These are phyloP conservation scores for Talaromyces marneffei DNA, from an alignment of 2,329 filamentous ascomycete genomes.

Conservation along the genomic window DNA sequence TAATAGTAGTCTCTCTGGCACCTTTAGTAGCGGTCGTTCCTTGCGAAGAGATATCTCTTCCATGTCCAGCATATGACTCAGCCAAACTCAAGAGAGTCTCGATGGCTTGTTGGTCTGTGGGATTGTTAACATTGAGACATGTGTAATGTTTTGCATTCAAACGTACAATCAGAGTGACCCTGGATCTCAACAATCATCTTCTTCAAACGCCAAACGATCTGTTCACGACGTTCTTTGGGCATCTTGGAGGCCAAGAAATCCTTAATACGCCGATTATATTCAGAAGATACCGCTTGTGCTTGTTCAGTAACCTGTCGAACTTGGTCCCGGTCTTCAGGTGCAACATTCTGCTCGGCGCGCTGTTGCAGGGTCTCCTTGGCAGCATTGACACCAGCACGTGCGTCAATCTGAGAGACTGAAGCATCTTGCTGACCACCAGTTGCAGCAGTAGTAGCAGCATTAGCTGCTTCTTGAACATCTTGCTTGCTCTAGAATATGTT, in stretches of 20 bases:
- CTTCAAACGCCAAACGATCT: conserved; percentile 86
- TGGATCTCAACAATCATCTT: conserved; percentile 98
- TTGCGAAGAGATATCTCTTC: conserved; percentile 59
- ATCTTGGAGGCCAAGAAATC: conserved; percentile 82
- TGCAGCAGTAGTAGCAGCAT: conserved; percentile 49
- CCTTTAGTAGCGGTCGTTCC: conserved; percentile 65
- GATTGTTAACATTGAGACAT: not conserved
- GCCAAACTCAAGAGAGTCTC: conserved; percentile 77
- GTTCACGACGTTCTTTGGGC: conserved; percentile 85
- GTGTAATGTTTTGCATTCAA: no score
- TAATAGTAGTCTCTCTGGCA: conserved; percentile 57
- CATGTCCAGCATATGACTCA: conserved; percentile 76
- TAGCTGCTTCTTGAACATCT: conserved; percentile 52
- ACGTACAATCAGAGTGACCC: conserved; percentile 76
- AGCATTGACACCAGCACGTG: conserved; percentile 41
- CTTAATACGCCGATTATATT: conserved; percentile 45
- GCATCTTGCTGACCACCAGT: conserved; percentile 43
- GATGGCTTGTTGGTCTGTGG: conserved; percentile 72
- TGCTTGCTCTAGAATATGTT: conserved; percentile 29
- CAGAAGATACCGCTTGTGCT: conserved; percentile 33
- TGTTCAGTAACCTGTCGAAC: conserved; percentile 62
- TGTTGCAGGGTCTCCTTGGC: conserved; percentile 40
- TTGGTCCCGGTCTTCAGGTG: conserved; percentile 7
- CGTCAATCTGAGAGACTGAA: conserved; percentile 50
- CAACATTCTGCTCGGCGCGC: conserved; percentile 36